Conservation (phyloP, 495 filamentous ascomycete species). For the Daldinia bambusicola region DNA sequence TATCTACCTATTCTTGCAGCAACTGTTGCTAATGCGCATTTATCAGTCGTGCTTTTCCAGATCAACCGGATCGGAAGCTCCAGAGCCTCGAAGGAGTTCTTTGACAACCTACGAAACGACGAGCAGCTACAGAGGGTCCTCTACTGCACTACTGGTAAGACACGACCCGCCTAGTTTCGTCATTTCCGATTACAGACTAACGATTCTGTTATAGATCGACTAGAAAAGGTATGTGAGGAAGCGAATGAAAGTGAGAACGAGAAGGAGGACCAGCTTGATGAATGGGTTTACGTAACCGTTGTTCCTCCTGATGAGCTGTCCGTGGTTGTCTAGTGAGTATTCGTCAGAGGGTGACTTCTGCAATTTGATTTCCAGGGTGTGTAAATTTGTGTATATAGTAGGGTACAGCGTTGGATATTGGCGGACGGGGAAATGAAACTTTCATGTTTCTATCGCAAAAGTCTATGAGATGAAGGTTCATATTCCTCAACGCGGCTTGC, state of each 20-base stretch:
- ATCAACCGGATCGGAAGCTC: background rate
- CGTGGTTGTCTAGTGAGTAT: background rate
- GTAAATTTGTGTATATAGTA: too few species aligned
- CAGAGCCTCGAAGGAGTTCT: background rate
- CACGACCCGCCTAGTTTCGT: background rate
- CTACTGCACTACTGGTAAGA: conserved; percentile 1
- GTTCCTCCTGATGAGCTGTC: background rate
- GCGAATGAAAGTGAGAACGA: background rate
- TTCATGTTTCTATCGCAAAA: too few species aligned
- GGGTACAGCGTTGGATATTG: too few species aligned
- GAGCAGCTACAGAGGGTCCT: background rate
- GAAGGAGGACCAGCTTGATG: background rate
- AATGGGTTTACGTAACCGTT: background rate
- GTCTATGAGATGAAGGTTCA: too few species aligned
- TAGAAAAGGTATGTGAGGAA: background rate
- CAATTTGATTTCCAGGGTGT: too few species aligned
- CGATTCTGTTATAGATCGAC: background rate
- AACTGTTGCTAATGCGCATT: background rate
- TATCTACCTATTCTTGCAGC: background rate
- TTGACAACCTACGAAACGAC: background rate
- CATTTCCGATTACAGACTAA: background rate
- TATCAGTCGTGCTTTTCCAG: background rate
- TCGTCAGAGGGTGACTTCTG: too few species aligned
- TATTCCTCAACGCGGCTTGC: too few species aligned
- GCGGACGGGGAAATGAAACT: too few species aligned